These are phyloP conservation scores for Apiotrichum laibachii DNA, from an alignment of 1,284 basidiomycete species.

Conservation along the genomic window DNA sequence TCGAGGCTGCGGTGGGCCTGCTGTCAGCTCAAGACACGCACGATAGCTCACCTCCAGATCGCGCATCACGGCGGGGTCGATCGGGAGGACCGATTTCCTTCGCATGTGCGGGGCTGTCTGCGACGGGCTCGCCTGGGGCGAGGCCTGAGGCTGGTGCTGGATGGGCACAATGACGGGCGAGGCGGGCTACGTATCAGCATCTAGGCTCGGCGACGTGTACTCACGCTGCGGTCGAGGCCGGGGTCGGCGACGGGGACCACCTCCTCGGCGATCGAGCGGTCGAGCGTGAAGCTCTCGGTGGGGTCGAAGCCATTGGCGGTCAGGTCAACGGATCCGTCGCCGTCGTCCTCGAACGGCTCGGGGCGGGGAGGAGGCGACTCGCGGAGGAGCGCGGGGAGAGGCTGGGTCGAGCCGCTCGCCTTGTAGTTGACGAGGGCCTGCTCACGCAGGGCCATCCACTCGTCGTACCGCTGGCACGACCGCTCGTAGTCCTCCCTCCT, in stretches of 20 bases:
- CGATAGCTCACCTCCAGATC: slow-evolving; percentile 74
- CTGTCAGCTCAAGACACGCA: neutral
- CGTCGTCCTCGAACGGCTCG: slow-evolving; percentile 71
- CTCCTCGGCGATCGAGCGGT: slow-evolving; percentile 73
- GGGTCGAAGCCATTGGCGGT: slow-evolving; percentile 79
- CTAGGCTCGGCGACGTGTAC: slow-evolving; percentile 5
- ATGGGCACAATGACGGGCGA: slow-evolving; percentile 21
- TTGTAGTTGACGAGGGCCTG: slow-evolving; percentile 68
- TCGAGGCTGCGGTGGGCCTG: slow-evolving; percentile 31
- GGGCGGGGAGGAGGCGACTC: slow-evolving; percentile 67
- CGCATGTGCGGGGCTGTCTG: slow-evolving; percentile 32
- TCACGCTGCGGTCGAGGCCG: slow-evolving; percentile 63
- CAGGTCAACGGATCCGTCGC: slow-evolving; percentile 82
- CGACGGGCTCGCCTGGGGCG: slow-evolving; percentile 7
- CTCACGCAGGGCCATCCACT: slow-evolving; percentile 77
- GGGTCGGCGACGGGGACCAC: slow-evolving; percentile 85
- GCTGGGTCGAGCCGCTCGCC: slow-evolving; percentile 60
- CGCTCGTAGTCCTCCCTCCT: slow-evolving; percentile 83
- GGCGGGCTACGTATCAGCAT: slow-evolving; percentile 6
- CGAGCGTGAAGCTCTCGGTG: slow-evolving; percentile 61
- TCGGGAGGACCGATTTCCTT: slow-evolving; percentile 53
- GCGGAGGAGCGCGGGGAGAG: slow-evolving; percentile 66
- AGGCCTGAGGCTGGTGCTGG: neutral
- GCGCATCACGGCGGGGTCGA: slow-evolving; percentile 80
- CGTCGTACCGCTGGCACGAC: slow-evolving; percentile 71